Evolutionary conservation across 768 basidiomycete species (phyloP).

Genomic region (Leccinum sublutescens): DNA sequence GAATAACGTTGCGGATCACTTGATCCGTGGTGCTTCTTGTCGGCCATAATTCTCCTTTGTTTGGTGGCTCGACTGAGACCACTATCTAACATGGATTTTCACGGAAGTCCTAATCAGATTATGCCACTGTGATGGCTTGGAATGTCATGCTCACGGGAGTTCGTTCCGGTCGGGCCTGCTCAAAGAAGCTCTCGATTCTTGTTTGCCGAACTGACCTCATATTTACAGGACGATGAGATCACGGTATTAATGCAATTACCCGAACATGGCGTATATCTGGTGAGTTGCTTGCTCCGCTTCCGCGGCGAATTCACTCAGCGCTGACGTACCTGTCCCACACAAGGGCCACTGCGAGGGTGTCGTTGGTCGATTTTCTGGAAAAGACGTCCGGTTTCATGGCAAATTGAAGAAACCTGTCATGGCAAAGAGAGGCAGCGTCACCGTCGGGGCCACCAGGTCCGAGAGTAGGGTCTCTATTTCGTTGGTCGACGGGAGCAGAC

Average conservation of each 20-base stretch:
- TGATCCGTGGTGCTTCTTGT: neutral
- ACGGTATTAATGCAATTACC: conserved; percentile 71
- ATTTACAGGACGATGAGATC: conserved; percentile 70
- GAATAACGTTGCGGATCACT: neutral
- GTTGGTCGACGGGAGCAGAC: conserved; percentile 11
- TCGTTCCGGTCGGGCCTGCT: neutral
- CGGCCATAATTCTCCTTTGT: neutral
- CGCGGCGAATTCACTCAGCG: neutral
- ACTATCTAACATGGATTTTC: neutral
- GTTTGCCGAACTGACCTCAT: neutral
- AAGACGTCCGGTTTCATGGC: conserved; percentile 64
- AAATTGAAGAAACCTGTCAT: conserved; percentile 80
- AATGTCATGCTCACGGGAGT: neutral
- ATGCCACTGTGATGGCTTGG: neutral
- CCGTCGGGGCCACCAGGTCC: neutral
- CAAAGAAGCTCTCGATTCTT: neutral
- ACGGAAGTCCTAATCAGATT: neutral
- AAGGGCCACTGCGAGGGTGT: conserved; percentile 89
- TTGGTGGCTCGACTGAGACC: no score
- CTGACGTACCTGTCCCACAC: neutral
- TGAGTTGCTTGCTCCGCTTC: conserved; percentile 35
- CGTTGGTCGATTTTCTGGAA: conserved; percentile 68
- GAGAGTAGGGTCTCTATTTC: conserved; percentile 22
- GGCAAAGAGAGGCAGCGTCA: conserved; percentile 53
- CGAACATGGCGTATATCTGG: conserved; percentile 60